Evolutionary conservation across 2,329 filamentous ascomycete genomes (phyloP).

Genomic region (Lecanicillium sp.): DNA sequence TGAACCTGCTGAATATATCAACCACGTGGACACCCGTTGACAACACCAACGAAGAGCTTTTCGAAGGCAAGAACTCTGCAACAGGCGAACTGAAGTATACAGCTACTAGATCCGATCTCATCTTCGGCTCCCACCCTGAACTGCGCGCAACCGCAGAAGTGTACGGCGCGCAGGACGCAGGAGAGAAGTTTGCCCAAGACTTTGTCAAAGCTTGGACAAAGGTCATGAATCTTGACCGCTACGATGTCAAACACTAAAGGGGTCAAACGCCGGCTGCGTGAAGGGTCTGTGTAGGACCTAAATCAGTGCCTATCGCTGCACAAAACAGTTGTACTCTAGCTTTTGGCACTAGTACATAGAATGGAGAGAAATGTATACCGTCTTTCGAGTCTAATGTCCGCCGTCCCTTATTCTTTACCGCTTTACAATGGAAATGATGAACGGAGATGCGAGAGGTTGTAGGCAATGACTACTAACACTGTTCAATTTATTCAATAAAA

Average conservation of each 20-base stretch:
- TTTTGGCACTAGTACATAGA: no score
- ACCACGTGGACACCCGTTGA: constrained; percentile 50
- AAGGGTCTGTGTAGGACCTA: no score
- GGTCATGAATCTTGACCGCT: constrained; percentile 68
- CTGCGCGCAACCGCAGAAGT: constrained; percentile 64
- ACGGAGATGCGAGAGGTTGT: no score
- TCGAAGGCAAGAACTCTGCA: constrained; percentile 57
- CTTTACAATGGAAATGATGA: no score
- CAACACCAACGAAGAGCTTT: constrained; percentile 40
- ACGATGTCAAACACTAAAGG: constrained; percentile 32
- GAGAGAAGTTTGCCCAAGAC: constrained; percentile 61
- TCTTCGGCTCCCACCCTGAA: constrained; percentile 67
- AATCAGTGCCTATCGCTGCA: no score
- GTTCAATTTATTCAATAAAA: no score
- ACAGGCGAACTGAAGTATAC: constrained; percentile 60
- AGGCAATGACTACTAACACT: no score
- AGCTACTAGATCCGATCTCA: constrained; percentile 59
- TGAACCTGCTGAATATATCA: constrained; percentile 64
- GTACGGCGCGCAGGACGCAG: constrained; percentile 53
- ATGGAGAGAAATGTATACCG: no score
- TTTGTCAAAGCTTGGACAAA: constrained; percentile 67
- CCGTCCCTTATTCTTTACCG: no score
- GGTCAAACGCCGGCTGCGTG: no score
- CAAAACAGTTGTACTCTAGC: no score
- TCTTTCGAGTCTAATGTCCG: no score